Evolutionary conservation across 2,329 filamentous ascomycete genomes (phyloP), one percentile per base, ranked within the genome.

Genomic region (Stemphylium vesicarium): DNA sequence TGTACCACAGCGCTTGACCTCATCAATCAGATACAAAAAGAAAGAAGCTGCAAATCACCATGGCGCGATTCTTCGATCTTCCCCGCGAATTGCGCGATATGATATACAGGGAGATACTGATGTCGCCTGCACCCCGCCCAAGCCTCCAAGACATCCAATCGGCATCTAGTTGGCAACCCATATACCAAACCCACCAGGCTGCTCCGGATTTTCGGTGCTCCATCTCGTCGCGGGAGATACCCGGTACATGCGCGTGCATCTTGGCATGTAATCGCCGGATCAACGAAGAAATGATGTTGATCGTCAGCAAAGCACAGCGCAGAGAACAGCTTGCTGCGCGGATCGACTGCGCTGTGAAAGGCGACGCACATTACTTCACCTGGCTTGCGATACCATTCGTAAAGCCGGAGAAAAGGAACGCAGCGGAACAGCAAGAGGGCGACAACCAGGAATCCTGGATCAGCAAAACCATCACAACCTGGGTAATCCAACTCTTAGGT

Each of bases 41-140:
- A 10, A 16, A 37, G 4, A 42, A 16, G 26, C 9, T 38, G 15
- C 13, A 16, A 15, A 47, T 38, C 35, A 33, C n/a, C 16, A 72
- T 70, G 68, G 35, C 62, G n/a, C 54, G 59, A 4, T 68, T 75
- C 47, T 47, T 72, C 13, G 51, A 56, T 22, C 58, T 74, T 7
- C 72, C 72, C 9, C 62, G 71, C 13, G 72, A 75, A 56, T 42
- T 75, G 39, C 65, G 72, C 13, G 72, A 75, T 36, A 62, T 70
- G 57, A 68, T 75, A 33, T 74, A 74, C 56, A 58, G 51, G 32
- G 63, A 64, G 20, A 39, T 74, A 24, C 45, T 75, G 24, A 68
- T 66, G 12, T 57, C 55, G 24, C 59, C 64, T 37, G 57, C 60
- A 22, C 63, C 66, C 8, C 53, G 51, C 18, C 70, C 72, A 9